Evolutionary conservation across 1,139 yeast species (phyloP).

Genomic region (Yamadazyma epiphylla): DNA sequence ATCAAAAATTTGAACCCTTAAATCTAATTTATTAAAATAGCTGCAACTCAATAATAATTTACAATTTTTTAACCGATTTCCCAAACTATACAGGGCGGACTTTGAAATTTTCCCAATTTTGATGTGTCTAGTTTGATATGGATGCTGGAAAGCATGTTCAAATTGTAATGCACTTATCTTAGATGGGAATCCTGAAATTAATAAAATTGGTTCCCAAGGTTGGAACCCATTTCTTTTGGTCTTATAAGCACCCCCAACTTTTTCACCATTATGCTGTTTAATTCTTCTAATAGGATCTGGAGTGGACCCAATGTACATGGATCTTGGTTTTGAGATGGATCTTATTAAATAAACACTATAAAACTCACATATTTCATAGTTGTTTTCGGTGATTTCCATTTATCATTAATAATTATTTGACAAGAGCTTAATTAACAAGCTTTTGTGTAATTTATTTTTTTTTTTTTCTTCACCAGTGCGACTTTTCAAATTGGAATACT

Average conservation of each 20-base stretch:
- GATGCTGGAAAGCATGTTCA: constrained; percentile 79
- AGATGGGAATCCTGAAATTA: constrained; percentile 73
- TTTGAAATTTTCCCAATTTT: constrained; percentile 7
- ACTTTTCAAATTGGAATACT: too few relatives aligned
- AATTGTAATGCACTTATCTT: constrained; percentile 67
- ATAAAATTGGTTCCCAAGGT: constrained; percentile 69
- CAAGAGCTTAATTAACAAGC: too few relatives aligned
- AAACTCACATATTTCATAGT: too few relatives aligned
- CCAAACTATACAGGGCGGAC: neutral
- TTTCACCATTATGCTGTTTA: constrained; percentile 74
- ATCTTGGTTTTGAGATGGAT: constrained; percentile 50
- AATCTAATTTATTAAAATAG: constrained; percentile 39
- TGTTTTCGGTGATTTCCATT: too few relatives aligned
- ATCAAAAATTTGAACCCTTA: constrained; percentile 39
- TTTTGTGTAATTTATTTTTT: too few relatives aligned
- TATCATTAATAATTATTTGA: too few relatives aligned
- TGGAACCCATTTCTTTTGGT: constrained; percentile 54
- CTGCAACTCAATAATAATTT: constrained; percentile 39
- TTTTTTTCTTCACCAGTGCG: too few relatives aligned
- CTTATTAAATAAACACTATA: constrained; percentile 69
- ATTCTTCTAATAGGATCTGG: constrained; percentile 68
- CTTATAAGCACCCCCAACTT: constrained; percentile 61
- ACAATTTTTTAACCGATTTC: constrained; percentile 20
- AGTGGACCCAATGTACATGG: constrained; percentile 74
- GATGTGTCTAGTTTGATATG: constrained; percentile 62